These are phyloP conservation scores for Leptographium procerum DNA, from an alignment of 2,329 filamentous ascomycete species.

Conservation along the genomic window DNA sequence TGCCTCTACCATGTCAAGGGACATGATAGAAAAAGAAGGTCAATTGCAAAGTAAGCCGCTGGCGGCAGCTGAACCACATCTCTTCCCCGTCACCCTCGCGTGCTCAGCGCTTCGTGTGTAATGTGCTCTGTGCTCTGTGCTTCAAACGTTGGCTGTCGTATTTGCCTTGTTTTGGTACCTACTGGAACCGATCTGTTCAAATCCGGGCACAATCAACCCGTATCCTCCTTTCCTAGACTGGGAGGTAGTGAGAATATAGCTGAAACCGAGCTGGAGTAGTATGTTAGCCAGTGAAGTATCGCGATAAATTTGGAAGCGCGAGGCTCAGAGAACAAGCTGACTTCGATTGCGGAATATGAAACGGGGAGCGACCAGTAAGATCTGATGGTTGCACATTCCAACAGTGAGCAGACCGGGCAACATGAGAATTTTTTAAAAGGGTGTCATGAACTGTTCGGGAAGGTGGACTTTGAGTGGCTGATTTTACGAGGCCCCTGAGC, in stretches of 20 bases:
- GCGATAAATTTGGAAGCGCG: background rate
- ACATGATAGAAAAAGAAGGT: background rate
- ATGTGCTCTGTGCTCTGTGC: background rate
- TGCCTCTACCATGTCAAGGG: no score
- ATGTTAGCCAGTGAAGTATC: background rate
- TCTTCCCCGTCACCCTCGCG: background rate
- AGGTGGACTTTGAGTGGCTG: no score
- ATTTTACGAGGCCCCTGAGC: no score
- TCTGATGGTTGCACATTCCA: background rate
- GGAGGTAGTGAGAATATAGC: background rate
- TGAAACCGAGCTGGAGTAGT: background rate
- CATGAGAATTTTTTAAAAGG: no score
- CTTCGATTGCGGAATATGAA: background rate
- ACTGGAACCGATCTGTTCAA: background rate
- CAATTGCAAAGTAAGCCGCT: background rate
- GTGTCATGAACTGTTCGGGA: no score
- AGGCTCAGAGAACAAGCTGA: background rate
- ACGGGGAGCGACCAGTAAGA: background rate
- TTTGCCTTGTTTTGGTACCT: background rate
- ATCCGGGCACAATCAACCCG: background rate
- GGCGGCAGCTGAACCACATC: background rate
- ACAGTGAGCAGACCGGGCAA: no score
- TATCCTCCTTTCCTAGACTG: background rate
- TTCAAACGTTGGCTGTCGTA: background rate
- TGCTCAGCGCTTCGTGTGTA: background rate